Base-by-base conservation (phyloP, 371 early-diverging fungal species). In the Haplosporangium sp. region DNA sequence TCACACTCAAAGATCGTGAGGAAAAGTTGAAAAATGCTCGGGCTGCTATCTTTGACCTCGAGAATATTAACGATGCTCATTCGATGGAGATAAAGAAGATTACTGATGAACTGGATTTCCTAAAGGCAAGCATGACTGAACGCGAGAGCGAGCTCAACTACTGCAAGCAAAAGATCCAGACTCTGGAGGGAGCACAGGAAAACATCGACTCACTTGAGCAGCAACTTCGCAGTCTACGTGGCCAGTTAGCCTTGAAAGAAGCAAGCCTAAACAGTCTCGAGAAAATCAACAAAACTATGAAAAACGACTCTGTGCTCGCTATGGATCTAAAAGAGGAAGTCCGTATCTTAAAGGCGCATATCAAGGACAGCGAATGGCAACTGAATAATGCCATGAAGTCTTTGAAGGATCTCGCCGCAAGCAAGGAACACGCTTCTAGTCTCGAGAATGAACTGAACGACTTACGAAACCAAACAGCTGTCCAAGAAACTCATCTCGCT, bases 401-500 rank as follows among this genome's bases (percentile, higher is more conserved):
- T 2, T 11, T 61, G 13, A 64, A 68, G 57, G 63, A 62, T 2
- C 39, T 77, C 10, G 40, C 20, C 1, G 45, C 13, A 0, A 50
- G 50, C 15, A 50, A 50, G 15, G 50, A 57, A 4, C 72, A 17
- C 3, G 63, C 63, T 0, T 35, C 6, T 10, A 52, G 42, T 10
- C 63, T 72, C 1, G 65, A 68, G 27, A 44, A 20, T 4, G 72
- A 72, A 34, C 37, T 72, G 50, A 50, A 58, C 15, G 66, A 59
- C 42, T 50, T 77, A 0, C 66, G 53, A 0, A 63, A 65, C 15
- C 73, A 61, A 52, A 62, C 64, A 6, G 9, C 7, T 2, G 69
- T 72, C n/a, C 72, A 72, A 58, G 77, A 72, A 48, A 77, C 65
- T n/a, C 77, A 72, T 20, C 58, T 77, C 5, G 62, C 62, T n/a